These are phyloP conservation scores for Echinosphaeria canescens DNA, from an alignment of 2,329 filamentous ascomycete species.

Conservation along the genomic window DNA sequence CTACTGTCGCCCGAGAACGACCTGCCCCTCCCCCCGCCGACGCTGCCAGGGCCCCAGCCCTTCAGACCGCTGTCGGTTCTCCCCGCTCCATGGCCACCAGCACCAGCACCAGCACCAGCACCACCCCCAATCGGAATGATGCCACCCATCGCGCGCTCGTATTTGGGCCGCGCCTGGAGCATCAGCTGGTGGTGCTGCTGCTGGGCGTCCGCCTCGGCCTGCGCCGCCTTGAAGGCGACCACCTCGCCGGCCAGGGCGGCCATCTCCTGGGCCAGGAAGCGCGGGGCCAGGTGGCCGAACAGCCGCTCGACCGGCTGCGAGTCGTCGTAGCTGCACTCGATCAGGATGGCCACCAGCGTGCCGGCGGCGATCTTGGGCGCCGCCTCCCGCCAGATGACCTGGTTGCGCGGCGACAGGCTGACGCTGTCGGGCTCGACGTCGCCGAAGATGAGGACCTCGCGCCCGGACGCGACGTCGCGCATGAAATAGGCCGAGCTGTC, in stretches of 20 bases:
- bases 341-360: constrained; percentile 61
- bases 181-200: constrained; percentile 1
- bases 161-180: not conserved
- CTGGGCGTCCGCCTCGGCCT: constrained; percentile 4
- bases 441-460: constrained; percentile 81
- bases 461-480: constrained; percentile 44
- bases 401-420: constrained; percentile 61
- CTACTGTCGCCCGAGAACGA: constrained; percentile 1
- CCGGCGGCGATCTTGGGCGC: constrained; percentile 64
- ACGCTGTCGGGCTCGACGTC: constrained; percentile 87
- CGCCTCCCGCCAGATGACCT: constrained; percentile 70
- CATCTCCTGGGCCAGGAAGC: constrained; percentile 65
- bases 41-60: too few species aligned
- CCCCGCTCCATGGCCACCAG: too few species aligned
- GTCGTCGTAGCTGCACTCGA: constrained; percentile 89
- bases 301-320: constrained; percentile 54
- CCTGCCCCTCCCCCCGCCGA: constrained; percentile 1
- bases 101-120: too few species aligned
- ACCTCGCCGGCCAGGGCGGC: constrained; percentile 50
- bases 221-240: constrained; percentile 20
- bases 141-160: too few species aligned
- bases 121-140: too few species aligned
- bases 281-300: constrained; percentile 76
- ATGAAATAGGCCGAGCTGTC: constrained; percentile 93
- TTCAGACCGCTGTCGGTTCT: too few species aligned